Conservation (phyloP, 768 basidiomycete genomes). For the Auricularia cornea region DNA sequence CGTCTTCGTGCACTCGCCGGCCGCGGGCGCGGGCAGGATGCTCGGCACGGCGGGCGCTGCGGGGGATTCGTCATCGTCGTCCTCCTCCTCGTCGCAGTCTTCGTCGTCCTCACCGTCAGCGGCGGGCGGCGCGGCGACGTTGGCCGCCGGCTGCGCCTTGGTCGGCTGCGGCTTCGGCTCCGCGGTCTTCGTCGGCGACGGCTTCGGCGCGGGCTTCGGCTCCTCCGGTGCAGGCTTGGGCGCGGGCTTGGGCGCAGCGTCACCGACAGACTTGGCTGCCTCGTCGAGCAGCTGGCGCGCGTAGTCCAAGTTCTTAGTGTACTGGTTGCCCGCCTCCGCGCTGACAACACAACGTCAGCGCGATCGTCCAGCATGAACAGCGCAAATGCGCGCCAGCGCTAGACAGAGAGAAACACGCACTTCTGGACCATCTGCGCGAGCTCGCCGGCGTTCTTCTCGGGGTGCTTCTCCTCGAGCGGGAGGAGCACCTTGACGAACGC, state of each 20-base stretch:
- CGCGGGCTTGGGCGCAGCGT: background rate
- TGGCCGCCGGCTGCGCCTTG: too few species aligned
- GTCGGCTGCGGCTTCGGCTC: background rate
- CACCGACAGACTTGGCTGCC: background rate
- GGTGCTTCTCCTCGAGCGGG: background rate
- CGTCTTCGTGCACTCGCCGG: background rate
- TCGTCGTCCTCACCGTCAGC: slow-evolving; percentile 9
- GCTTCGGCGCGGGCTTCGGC: background rate
- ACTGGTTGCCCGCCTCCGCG: slow-evolving; percentile 1
- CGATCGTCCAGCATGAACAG: background rate
- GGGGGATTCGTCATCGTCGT: background rate
- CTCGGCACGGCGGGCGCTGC: background rate
- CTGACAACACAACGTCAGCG: background rate
- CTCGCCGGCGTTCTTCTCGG: background rate
- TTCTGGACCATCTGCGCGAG: background rate
- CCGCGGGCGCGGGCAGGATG: too few species aligned
- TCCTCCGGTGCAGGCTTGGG: background rate
- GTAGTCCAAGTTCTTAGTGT: background rate
- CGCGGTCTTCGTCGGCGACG: background rate
- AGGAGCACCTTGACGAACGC: background rate
- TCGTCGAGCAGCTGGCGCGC: background rate
- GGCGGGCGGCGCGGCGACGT: too few species aligned
- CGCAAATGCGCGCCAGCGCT: background rate
- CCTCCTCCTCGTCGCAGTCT: slow-evolving; percentile 18
- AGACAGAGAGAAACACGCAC: background rate